phyloP scores from a whole-genome alignment of 495 filamentous ascomycete genomes.

The Hyaloscypha hepaticicola region DNA sequence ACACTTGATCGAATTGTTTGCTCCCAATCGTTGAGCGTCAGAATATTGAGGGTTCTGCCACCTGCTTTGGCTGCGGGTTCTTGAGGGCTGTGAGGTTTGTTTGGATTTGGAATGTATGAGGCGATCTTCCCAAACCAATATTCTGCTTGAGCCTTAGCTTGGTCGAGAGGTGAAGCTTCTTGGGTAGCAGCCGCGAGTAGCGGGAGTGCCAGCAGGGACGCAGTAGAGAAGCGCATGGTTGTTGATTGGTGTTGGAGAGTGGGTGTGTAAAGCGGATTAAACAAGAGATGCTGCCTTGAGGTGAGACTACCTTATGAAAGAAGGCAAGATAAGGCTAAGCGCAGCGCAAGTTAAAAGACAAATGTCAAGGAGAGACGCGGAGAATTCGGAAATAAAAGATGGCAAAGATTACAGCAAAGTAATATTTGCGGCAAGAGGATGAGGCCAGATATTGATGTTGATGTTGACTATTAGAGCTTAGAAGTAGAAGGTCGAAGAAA shows the following conservation, averaged over 20 bases:
- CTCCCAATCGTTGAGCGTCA: slow-evolving; percentile 75
- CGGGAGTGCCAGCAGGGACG: slow-evolving; percentile 63
- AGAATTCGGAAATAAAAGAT: slow-evolving; percentile 9
- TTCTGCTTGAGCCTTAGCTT: slow-evolving; percentile 50
- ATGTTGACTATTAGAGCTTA: not conserved
- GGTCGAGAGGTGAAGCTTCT: slow-evolving; percentile 59
- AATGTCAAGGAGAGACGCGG: not conserved
- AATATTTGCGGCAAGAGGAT: slow-evolving; percentile 23
- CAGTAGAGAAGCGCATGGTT: slow-evolving; percentile 69
- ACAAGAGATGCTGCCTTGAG: slow-evolving; percentile 6
- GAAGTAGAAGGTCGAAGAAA: slow-evolving; percentile 16
- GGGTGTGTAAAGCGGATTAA: not conserved
- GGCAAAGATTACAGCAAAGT: slow-evolving; percentile 27
- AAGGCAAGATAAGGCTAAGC: slow-evolving; percentile 14
- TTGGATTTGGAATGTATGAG: slow-evolving; percentile 55
- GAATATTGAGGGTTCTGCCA: slow-evolving; percentile 51
- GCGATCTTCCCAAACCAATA: slow-evolving; percentile 62
- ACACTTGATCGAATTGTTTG: slow-evolving; percentile 61
- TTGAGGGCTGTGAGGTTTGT: slow-evolving; percentile 35
- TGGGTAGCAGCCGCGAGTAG: slow-evolving; percentile 70
- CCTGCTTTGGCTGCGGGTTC: slow-evolving; percentile 51
- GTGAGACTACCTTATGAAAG: slow-evolving; percentile 11
- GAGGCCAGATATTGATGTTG: slow-evolving; percentile 25
- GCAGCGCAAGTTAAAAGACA: too few relatives aligned
- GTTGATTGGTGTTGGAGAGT: slow-evolving; percentile 8